These are phyloP conservation scores for Chimonanthus praecox DNA, from an alignment of 164 flowering plant genomes.

Conservation along the genomic window DNA sequence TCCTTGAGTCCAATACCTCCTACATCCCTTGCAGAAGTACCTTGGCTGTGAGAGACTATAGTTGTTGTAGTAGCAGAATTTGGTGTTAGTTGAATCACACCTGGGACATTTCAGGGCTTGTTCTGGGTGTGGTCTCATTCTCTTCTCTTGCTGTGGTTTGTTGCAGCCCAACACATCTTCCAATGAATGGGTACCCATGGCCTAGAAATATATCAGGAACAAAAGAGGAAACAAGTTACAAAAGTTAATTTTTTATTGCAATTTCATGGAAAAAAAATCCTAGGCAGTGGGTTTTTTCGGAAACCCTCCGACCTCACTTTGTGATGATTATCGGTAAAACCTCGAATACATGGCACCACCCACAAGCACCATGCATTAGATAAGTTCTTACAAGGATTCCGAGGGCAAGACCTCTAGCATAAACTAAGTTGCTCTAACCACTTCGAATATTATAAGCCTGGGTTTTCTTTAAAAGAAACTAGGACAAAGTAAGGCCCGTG, in stretches of 20 bases:
- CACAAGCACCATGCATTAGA: no score
- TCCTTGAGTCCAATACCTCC: conserved; percentile 97
- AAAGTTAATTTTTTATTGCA: no score
- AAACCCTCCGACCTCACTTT: no score
- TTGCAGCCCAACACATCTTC: conserved; percentile 57
- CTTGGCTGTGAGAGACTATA: conserved; percentile 93
- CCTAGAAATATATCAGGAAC: conserved; percentile 27
- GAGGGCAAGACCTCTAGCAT: no score
- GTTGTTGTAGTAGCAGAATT: conserved; percentile 97
- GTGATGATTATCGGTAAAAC: neutral
- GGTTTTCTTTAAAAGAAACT: neutral
- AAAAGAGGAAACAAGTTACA: neutral
- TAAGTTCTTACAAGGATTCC: no score
- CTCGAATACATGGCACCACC: no score
- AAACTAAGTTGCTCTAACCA: no score
- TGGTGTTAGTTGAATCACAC: conserved; percentile 87
- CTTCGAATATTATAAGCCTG: no score
- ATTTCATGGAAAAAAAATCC: neutral
- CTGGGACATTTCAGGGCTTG: conserved; percentile 87
- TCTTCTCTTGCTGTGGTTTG: conserved; percentile 53
- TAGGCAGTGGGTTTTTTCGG: neutral
- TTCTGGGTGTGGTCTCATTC: conserved; percentile 62
- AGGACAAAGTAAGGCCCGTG: neutral
- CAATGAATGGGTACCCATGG: conserved; percentile 43
- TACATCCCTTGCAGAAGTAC: conserved; percentile 87